These are phyloP conservation scores for Pichia sp. DNA, from an alignment of 1,139 yeast genomes.

Conservation along the genomic window DNA sequence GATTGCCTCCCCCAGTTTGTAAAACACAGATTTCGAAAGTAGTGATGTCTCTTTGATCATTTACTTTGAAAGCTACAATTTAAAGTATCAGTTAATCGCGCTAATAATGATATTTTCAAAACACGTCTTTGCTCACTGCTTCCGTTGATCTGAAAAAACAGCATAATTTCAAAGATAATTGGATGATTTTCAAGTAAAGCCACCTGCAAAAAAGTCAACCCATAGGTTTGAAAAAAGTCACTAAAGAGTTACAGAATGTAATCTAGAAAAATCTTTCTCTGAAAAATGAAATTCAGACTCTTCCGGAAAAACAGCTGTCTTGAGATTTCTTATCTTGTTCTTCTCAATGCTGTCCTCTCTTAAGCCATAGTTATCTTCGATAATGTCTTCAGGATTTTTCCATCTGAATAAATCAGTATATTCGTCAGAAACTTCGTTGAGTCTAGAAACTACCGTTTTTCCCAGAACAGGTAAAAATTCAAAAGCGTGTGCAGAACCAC, in stretches of 20 bases:
- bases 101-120: too few relatives aligned
- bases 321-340: slow-evolving; percentile 7
- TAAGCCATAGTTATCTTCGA: slow-evolving; percentile 14
- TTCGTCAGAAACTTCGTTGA: slow-evolving; percentile 25
- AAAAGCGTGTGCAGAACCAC: slow-evolving; percentile 34
- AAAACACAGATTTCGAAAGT: too few relatives aligned
- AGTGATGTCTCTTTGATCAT: too few relatives aligned
- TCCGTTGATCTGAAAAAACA: too few relatives aligned
- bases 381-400: slow-evolving; percentile 31
- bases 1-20: too few relatives aligned
- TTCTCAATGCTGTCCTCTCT: slow-evolving; percentile 11
- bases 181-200: background rate
- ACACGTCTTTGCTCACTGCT: too few relatives aligned
- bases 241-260: background rate
- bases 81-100: too few relatives aligned
- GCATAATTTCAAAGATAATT: background rate
- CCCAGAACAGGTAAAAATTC: slow-evolving; percentile 36
- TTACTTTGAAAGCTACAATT: too few relatives aligned
- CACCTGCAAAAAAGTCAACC: too few relatives aligned
- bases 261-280: background rate
- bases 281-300: background rate
- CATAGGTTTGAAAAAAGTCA: background rate
- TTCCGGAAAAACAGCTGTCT: background rate
- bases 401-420: slow-evolving; percentile 32
- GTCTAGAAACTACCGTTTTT: slow-evolving; percentile 29